Evolutionary conservation across 495 filamentous ascomycete genomes (phyloP), one percentile per base, ranked within the genome.

Genomic region (Elaphomyces granulatus): DNA sequence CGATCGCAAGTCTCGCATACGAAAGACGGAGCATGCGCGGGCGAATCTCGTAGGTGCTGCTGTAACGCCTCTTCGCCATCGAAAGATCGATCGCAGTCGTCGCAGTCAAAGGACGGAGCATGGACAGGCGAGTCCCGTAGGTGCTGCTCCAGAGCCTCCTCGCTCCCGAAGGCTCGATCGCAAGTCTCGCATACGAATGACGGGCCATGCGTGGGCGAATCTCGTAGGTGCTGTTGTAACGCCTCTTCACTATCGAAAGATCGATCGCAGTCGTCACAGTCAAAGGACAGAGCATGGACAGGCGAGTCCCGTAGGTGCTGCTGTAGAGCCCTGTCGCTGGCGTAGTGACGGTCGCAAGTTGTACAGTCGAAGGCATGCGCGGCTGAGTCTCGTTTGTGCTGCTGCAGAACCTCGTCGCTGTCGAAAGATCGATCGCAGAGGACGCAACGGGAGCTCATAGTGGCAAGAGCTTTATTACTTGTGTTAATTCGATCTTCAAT

Each of bases 1-100:
- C 43, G 37, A 46, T 49, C 34, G 32, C 43, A 46, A 23, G 17
- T 17, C 1, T 47, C 34, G 37, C 44, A 49, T 8, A 8, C 8
- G 14, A 16, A 35, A n/a, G n/a, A 14, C 17, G 6, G 33, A 14
- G 33, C 4, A 14, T 35, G 33, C 19, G 8, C 33, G 8, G 8
- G 33, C 8, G 33, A 7, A 35, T 35, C 33, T 8, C 33, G 33
- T 9, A 14, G 14, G 19, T 35, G 33, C 14, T 9, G 8, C 8
- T 35, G 8, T 16, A 48, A 33, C 3, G 37, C 43, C 32, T 45
- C 43, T 32, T 32, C 19, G 32, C 37, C 41, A 12, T 21, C 20
- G 33, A 33, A 48, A 17, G 15, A 31, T 34, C 32, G 26, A 19
- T 37, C 44, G 34, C 44, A 46, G 12, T 14, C 4, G 7, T 10